Evolutionary conservation across 768 basidiomycete species (phyloP).

Genomic region (Leccinum broughii): DNA sequence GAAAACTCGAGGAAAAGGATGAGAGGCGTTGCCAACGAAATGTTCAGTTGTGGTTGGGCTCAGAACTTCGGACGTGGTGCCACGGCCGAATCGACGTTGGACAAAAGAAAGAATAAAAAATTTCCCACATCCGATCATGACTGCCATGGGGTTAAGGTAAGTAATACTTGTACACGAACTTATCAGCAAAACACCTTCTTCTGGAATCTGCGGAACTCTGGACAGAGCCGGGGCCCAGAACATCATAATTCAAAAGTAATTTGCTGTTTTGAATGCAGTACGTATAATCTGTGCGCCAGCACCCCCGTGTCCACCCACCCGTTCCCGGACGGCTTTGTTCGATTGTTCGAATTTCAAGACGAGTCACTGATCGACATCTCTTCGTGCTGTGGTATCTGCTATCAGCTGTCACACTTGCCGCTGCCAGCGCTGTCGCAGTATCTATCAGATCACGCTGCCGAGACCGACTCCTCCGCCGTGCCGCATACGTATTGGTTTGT

Average conservation of each 20-base stretch:
- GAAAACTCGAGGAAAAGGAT: background rate
- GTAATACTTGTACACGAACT: background rate
- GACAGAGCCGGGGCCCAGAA: too few species aligned
- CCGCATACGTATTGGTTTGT: background rate
- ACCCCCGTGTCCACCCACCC: too few species aligned
- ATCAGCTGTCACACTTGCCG: background rate
- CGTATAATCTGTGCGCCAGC: background rate
- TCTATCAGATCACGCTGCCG: background rate
- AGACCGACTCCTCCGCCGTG: background rate
- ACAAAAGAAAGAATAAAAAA: background rate
- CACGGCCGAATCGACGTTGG: too few species aligned
- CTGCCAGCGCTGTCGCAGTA: background rate
- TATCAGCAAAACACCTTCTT: background rate
- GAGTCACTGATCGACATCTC: too few species aligned
- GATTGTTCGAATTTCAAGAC: too few species aligned
- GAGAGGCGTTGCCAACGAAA: background rate
- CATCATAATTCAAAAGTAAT: background rate
- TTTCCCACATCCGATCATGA: background rate
- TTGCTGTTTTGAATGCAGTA: background rate
- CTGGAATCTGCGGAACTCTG: background rate
- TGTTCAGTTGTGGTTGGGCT: background rate
- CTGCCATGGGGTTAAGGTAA: background rate
- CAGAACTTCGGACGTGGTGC: background rate
- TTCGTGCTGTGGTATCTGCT: too few species aligned
- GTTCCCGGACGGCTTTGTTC: too few species aligned